These are phyloP conservation scores for Globisporangium sylvaticum DNA, from an alignment of 352 stramenopile genomes.

Conservation along the genomic window DNA sequence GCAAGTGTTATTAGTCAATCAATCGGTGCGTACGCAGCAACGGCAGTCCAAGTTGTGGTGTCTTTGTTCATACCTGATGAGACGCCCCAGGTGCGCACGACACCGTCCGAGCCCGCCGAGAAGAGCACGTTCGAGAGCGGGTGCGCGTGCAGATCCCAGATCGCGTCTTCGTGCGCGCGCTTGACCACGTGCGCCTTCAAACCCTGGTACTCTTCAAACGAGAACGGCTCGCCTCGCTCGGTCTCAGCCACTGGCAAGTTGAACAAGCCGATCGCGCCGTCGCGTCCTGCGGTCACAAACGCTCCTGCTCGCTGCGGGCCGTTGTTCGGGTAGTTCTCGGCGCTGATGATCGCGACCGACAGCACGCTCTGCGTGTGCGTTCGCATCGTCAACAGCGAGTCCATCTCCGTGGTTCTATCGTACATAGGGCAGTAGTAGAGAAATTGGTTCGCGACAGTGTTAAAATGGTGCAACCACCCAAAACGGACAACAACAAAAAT, in stretches of 20 bases:
- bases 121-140: constrained; percentile 82
- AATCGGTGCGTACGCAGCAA: background rate
- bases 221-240: constrained; percentile 66
- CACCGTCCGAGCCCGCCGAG: constrained; percentile 69
- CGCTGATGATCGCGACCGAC: constrained; percentile 62
- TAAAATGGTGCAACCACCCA: background rate
- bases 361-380: constrained; percentile 75
- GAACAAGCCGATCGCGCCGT: constrained; percentile 68
- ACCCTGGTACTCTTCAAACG: constrained; percentile 69
- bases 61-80: constrained; percentile 43
- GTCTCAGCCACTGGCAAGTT: constrained; percentile 51
- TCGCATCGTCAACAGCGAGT: constrained; percentile 73
- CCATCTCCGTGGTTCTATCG: constrained; percentile 59
- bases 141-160: constrained; percentile 82
- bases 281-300: constrained; percentile 71
- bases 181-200: constrained; percentile 68
- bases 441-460: background rate
- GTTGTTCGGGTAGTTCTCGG: constrained; percentile 69
- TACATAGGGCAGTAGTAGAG: background rate
- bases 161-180: constrained; percentile 72
- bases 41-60: background rate
- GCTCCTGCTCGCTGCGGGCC: constrained; percentile 42
- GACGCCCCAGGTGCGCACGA: constrained; percentile 76
- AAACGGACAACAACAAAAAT: background rate
- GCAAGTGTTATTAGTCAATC: background rate